A percentile compares a stretch with the other conserved stretches of the same genome.
Evolutionary conservation across 345 rosid genomes (phyloP).

Genomic region (Mercurialis annua): DNA sequence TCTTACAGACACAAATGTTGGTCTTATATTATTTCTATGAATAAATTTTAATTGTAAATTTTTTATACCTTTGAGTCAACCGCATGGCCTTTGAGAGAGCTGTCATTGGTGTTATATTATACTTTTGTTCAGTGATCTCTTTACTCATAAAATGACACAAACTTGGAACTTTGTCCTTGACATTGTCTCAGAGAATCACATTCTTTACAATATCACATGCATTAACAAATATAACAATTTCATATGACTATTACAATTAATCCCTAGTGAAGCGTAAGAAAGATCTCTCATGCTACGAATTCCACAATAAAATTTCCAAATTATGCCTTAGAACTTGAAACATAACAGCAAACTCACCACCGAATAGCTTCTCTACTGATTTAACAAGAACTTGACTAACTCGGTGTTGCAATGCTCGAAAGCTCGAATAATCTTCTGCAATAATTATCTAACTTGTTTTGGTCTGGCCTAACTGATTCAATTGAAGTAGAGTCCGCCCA

Average conservation of each 20-base stretch:
- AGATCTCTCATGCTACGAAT: not conserved
- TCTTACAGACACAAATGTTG: not conserved
- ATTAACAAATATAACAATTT: not conserved
- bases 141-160: conserved; percentile 53
- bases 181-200: conserved; percentile 51
- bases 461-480: conserved; percentile 27
- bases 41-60: not conserved
- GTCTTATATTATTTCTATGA: not conserved
- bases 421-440: conserved; percentile 68
- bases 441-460: conserved; percentile 52
- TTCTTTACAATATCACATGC: conserved; percentile 53
- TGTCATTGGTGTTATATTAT: conserved; percentile 59
- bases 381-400: conserved; percentile 46
- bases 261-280: not conserved
- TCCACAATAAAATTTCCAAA: not conserved
- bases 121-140: conserved; percentile 34
- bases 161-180: conserved; percentile 62
- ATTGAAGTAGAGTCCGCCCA: conserved; percentile 57
- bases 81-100: conserved; percentile 75
- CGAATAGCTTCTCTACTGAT: conserved; percentile 55
- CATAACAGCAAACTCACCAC: conserved; percentile 38
- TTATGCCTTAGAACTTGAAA: not conserved
- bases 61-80: conserved; percentile 53
- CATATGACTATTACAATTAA: not conserved
- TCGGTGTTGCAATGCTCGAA: conserved; percentile 50